Evolutionary conservation across 148 eudicot species (phyloP), one percentile per base, ranked within the genome.

Genomic region (Rhododendron simsii): DNA sequence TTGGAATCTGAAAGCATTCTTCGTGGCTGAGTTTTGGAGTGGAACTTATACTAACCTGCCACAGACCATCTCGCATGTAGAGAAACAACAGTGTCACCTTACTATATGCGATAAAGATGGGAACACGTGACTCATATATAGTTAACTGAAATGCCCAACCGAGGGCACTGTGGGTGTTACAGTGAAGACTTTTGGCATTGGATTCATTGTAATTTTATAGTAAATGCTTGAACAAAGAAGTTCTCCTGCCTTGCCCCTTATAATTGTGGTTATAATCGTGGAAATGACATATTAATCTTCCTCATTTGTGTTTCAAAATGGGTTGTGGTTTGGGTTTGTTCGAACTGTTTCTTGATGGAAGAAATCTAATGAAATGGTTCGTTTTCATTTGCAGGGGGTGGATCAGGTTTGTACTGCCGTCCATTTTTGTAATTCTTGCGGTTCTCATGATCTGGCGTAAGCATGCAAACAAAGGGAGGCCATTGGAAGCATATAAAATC

Each of bases 361-460:
- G 30, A 63, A 21, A 28, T 28, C 81, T 82, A 13, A 41, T 26
- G 23, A 84, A 6, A 20, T 45, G 80, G 7, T 4, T 55, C 33
- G 4, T 50, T 78, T 77, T 88, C 55, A 26, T 75, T 88, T 87
- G 77, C 95, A 95, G 98, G 91, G 96, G 91, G 80, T 95, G 96
- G 98, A 87, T 91, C 85, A 87, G 78, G 84, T 92, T 89, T 83
- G 75, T 92, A 55, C 37, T 94, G 55, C 92, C 98, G n/a, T 91
- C 85, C 13, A 55, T 91, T 81, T 91, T 94, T 83, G 81, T 91
- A 30, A 47, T 84, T 84, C 84, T 91, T 81, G 94, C 95, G 77
- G 83, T 89, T 78, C 76, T 91, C 74, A 91, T 95, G 94, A 89
- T 93, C 16, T 94, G 98, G 95, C 94, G 86, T 48, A 89, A 87